Base-by-base conservation (phyloP, 768 basidiomycete species). In the Punctularia strigosozonata region DNA sequence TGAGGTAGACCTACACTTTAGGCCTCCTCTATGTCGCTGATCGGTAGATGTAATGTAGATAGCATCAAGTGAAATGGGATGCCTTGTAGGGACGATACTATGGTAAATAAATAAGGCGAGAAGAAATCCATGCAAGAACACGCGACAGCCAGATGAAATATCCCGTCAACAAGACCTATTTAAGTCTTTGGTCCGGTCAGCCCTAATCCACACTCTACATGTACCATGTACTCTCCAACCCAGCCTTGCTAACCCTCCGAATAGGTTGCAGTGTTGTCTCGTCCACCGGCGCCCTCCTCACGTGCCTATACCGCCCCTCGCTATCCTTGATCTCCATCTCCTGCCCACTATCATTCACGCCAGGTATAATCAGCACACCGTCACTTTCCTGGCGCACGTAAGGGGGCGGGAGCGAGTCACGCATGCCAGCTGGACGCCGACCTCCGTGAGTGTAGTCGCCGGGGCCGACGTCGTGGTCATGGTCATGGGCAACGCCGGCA, bases 191-290 rank as follows among this genome's bases (percentile, higher is more conserved):
- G n/a, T n/a, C n/a, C n/a, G n/a, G n/a, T n/a, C n/a, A n/a, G n/a
- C n/a, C n/a, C n/a, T n/a, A n/a, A n/a, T n/a, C n/a, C n/a, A n/a
- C n/a, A n/a, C n/a, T n/a, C n/a, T n/a, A n/a, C n/a, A n/a, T n/a
- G n/a, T n/a, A n/a, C n/a, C n/a, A n/a, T n/a, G n/a, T n/a, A 51
- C 77, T 88, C 64, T 95, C 91, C 46, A 95, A 59, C 23, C 91
- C 91, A 4, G 91, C 90, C 61, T 95, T 95, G 56, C 86, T 90
- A 43, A 90, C 90, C 46, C 91, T 66, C 44, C 91, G 64, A 69
- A 85, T 69, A 20, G 91, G 91, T 56, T 94, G 90, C 46, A 94
- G 59, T 25, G 91, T 94, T 31, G 64, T 80, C 58, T 87, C 82
- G 52, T 92, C 73, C 20, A 92, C 89, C 2, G 91, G 90, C 21